Evolutionary conservation across 345 rosid species (phyloP).

Genomic region (Pistacia integerrima): DNA sequence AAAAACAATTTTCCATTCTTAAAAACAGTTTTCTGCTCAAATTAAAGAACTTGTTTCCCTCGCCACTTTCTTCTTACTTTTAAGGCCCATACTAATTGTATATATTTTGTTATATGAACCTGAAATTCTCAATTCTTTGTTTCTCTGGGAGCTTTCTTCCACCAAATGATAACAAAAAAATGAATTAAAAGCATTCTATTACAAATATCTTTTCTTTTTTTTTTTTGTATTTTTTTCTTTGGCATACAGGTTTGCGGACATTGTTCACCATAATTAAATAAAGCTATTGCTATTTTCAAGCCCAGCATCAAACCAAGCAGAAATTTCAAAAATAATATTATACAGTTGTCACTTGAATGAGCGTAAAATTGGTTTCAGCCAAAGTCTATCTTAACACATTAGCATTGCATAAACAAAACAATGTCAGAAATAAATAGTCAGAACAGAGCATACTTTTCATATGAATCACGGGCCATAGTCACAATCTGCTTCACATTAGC

Average conservation of each 20-base stretch:
- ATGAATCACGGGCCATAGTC: constrained; percentile 69
- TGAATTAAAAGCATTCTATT: neutral
- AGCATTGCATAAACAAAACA: neutral
- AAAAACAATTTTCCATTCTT: neutral
- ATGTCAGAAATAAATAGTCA: neutral
- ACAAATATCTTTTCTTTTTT: too few species aligned
- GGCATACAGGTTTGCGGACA: too few species aligned
- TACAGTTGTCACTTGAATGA: neutral
- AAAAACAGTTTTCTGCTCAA: neutral
- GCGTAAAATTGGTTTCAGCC: neutral
- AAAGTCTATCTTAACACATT: neutral
- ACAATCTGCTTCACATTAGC: constrained; percentile 83
- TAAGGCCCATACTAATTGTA: too few species aligned
- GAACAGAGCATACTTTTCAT: constrained; percentile 62
- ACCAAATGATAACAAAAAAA: too few species aligned
- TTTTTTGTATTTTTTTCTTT: too few species aligned
- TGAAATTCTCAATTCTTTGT: neutral
- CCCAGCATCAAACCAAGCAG: neutral
- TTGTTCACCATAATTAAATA: too few species aligned
- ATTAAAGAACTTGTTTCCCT: neutral
- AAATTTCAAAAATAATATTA: neutral
- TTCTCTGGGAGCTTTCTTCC: neutral
- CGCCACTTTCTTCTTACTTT: too few species aligned
- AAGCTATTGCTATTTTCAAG: too few species aligned
- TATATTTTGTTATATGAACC: too few species aligned